Base-by-base conservation (phyloP, 345 rosid species). In the Diplotaxis tenuifolia region DNA sequence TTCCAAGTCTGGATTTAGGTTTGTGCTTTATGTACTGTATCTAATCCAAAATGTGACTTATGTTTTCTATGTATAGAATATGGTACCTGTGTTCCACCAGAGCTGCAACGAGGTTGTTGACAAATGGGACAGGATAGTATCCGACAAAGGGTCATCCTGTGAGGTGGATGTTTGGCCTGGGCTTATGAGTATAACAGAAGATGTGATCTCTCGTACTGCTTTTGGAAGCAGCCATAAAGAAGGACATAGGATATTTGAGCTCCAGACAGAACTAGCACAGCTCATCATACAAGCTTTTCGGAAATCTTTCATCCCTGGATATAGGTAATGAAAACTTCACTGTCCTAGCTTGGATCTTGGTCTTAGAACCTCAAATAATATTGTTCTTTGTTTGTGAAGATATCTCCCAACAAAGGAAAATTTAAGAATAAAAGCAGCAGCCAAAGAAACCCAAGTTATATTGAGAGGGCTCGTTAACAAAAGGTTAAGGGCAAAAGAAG, bases 181-280 rank as follows among this genome's bases (percentile, higher is more conserved):
- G 4, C 54, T 49, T 19, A 49, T 49, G 54, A 49, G 54, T 49
- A 49, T 49, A 49, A 49, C 54, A 16, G 54, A 49, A 49, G 54
- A 49, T 18, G 54, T 49, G 54, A 49, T 49, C 54, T 49, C 54
- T 49, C 54, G 54, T 49, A 49, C 54, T 49, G 54, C 54, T 49
- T 49, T 49, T 49, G 54, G 54, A 0, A 49, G 22, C 54, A 49
- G 54, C 54, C 18, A 49, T 1, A 49, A 49, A 49, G 54, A 49
- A 16, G 54, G 54, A 49, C 54, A 49, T 10, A 49, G 11, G 54
- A 49, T 49, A 3, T 49, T 49, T 49, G 54, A 49, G 54, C 54
- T 49, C 54, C 54, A 49, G 18, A 49, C 54, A 49, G 54, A 49
- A 49, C 54, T 49, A 7, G 21, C 54, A 49, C 54, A 49, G 21